Evolutionary conservation across 495 filamentous ascomycete species (phyloP).

Genomic region (Tuber magnatum): DNA sequence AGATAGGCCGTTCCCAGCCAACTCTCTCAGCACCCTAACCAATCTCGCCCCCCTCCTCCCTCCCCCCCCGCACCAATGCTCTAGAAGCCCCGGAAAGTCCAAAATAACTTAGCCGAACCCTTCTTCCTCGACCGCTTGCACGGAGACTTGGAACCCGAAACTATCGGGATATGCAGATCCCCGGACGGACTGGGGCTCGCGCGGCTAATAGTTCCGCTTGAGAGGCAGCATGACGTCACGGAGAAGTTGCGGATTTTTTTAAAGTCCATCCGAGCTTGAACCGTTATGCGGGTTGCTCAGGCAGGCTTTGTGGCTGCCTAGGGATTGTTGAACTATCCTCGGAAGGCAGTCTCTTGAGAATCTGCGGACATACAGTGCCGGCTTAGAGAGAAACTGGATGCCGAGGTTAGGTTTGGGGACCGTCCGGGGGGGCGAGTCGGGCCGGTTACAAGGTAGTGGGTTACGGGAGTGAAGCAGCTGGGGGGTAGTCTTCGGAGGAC

Average conservation of each 20-base stretch:
- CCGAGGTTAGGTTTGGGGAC: neutral
- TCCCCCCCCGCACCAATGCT: neutral
- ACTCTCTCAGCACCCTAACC: neutral
- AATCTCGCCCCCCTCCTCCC: neutral
- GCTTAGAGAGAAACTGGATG: neutral
- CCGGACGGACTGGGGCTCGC: neutral
- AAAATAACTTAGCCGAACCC: neutral
- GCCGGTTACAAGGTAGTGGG: neutral
- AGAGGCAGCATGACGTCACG: neutral
- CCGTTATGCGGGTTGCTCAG: neutral
- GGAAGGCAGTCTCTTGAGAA: neutral
- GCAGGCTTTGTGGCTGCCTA: neutral
- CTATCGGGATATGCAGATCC: neutral
- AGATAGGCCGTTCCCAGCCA: neutral
- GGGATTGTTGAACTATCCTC: neutral
- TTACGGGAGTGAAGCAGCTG: neutral
- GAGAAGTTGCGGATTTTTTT: neutral
- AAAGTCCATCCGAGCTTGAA: neutral
- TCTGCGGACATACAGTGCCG: neutral
- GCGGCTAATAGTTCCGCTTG: neutral
- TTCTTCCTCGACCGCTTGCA: neutral
- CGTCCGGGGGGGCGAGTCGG: neutral
- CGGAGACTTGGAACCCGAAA: neutral
- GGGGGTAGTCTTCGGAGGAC: neutral
- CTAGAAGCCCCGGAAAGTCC: neutral